These are phyloP conservation scores for Mesembryanthemum crystallinum DNA, from an alignment of 148 eudicot genomes.

Conservation along the genomic window DNA sequence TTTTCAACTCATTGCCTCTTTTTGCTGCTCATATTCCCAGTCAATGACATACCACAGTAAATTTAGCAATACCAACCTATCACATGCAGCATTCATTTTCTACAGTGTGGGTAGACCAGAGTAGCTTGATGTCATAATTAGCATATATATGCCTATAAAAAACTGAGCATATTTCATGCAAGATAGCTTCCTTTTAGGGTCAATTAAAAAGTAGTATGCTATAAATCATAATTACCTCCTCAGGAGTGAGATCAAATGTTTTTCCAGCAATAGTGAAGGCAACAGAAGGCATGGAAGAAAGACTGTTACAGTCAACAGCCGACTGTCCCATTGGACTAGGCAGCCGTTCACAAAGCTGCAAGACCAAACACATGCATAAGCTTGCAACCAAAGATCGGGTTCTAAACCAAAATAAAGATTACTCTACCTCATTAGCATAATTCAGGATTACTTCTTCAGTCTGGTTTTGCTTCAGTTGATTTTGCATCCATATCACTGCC, in stretches of 20 bases:
- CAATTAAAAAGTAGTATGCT: neutral
- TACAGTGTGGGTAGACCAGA: too few relatives aligned
- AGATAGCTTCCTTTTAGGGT: too few relatives aligned
- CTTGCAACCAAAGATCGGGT: neutral
- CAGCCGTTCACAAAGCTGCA: conserved; percentile 76
- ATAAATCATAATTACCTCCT: conserved; percentile 47
- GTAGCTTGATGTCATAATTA: neutral
- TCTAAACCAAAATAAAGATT: neutral
- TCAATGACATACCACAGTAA: neutral
- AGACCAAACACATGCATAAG: conserved; percentile 22
- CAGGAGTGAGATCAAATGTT: conserved; percentile 61
- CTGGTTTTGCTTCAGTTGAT: conserved; percentile 57
- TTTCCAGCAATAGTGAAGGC: conserved; percentile 81
- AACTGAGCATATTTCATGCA: neutral
- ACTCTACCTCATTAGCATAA: conserved; percentile 63
- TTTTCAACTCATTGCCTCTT: neutral
- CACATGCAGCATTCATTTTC: neutral
- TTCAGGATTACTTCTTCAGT: conserved; percentile 64
- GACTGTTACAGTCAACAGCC: conserved; percentile 64
- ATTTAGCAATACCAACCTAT: neutral
- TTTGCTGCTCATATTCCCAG: neutral
- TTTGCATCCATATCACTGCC: conserved; percentile 93
- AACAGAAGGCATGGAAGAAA: conserved; percentile 70
- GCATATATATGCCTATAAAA: neutral
- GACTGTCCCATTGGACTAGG: conserved; percentile 95